A percentile compares a stretch with the other conserved stretches of the same genome.
Conservation (phyloP, 257 asterid genomes). For the Solanum virginianum region DNA sequence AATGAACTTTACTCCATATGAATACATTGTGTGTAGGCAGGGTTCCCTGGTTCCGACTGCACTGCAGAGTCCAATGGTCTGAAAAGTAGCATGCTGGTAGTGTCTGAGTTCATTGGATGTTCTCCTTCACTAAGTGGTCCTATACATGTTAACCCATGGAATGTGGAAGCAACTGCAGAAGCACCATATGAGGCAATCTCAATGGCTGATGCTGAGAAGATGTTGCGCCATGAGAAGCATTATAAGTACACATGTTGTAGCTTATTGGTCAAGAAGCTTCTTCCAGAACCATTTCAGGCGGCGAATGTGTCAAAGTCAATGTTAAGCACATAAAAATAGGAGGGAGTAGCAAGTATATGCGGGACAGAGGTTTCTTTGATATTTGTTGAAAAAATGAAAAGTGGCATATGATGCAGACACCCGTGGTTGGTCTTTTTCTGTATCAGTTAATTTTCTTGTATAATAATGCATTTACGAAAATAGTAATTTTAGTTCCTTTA, state of each 20-base stretch:
- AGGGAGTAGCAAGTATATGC: too few species aligned
- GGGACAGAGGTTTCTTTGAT: too few species aligned
- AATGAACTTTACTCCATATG: slow-evolving; percentile 44
- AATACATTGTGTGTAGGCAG: slow-evolving; percentile 32
- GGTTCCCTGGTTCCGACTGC: slow-evolving; percentile 18
- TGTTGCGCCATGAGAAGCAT: slow-evolving; percentile 45
- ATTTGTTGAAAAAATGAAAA: too few species aligned
- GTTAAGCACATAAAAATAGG: too few species aligned
- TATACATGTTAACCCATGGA: slow-evolving; percentile 43
- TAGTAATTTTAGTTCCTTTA: too few species aligned
- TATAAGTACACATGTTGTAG: slow-evolving; percentile 41
- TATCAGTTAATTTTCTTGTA: too few species aligned
- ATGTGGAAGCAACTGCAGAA: slow-evolving; percentile 34
- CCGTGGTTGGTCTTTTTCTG: too few species aligned
- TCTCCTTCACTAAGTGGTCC: slow-evolving; percentile 51
- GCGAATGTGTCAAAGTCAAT: too few species aligned
- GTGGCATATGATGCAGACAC: too few species aligned
- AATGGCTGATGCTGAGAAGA: slow-evolving; percentile 35
- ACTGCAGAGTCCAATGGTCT: slow-evolving; percentile 11
- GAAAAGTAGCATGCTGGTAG: slow-evolving; percentile 35
- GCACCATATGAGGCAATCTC: slow-evolving; percentile 37
- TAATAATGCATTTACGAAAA: too few species aligned
- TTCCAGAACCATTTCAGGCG: too few species aligned
- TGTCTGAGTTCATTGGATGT: slow-evolving; percentile 46
- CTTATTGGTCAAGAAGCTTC: slow-evolving; percentile 4